Evolutionary conservation across 2,329 filamentous ascomycete genomes (phyloP).

Genomic region (Beauveria sp.): DNA sequence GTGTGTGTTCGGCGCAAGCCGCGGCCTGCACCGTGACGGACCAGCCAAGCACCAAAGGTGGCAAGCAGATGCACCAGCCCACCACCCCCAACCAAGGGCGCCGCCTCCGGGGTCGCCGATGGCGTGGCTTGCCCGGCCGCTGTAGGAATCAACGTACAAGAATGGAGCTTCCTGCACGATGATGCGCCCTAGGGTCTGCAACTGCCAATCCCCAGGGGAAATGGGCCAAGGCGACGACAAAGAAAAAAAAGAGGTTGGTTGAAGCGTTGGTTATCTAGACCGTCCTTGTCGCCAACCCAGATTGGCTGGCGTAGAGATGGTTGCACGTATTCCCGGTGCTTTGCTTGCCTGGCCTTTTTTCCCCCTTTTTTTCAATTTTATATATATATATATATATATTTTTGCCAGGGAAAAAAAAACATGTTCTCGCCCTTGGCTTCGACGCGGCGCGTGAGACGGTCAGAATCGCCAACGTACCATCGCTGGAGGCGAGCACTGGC

Average conservation of each 20-base stretch:
- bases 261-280: not conserved
- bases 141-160: not conserved
- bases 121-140: constrained; percentile 4
- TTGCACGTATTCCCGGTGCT: not conserved
- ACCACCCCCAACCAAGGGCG: not conserved
- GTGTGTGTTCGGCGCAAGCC: not conserved
- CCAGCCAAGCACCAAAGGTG: not conserved
- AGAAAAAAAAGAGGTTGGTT: not conserved
- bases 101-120: constrained; percentile 8
- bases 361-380: not conserved
- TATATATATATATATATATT: too few relatives aligned
- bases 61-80: not conserved
- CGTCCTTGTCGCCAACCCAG: not conserved
- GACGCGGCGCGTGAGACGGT: not conserved
- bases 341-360: not conserved
- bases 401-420: too few relatives aligned
- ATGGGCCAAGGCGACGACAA: not conserved
- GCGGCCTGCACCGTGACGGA: too few relatives aligned
- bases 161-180: constrained; percentile 4
- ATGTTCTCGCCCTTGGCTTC: not conserved
- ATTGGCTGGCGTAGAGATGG: not conserved
- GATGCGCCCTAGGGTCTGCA: not conserved
- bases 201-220: not conserved
- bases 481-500: too few relatives aligned
- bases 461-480: not conserved